Evolutionary conservation across 805 yeast species (phyloP), one percentile per base, ranked within the genome.

Genomic region (Lachancea meyersii): DNA sequence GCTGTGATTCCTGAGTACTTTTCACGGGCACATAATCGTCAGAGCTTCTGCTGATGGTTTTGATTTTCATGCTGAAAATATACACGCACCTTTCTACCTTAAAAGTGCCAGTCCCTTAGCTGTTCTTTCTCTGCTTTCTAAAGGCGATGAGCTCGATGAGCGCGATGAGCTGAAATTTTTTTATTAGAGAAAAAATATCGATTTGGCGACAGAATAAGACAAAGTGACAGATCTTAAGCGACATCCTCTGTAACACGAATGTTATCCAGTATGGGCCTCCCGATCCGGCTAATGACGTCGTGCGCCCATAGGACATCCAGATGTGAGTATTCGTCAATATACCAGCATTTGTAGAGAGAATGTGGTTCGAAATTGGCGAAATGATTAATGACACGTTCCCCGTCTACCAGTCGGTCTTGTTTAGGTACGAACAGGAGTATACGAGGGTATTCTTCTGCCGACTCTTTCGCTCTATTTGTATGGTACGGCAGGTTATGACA

Each of bases 281-380:
- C 96, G 17, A 91, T 75, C 34, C 70, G 72, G 3, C 76, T 78
- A 21, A 76, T 69, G 1, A 80, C 80, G 56, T 86, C 89, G 54
- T 75, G 79, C 0, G 97, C 91, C 98, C 98, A 91, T 11, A 89
- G 68, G 1, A 88, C 95, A 63, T 91, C 98, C 40, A 91, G 65
- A 62, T 91, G 98, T 14, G 88, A 78, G 60, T 91, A 91, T 8
- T 71, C 73, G 0, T 76, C 74, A 5, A 91, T 54, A 24, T 53
- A 56, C 50, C 64, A 57, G 17, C 61, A 57, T 16, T 60, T 58
- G 49, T 53, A 66, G 17, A 54, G 35, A 2, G 49, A 49, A 11
- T 54, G 54, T 11, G 57, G 55, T 62, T 91, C 97, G 46, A 70
- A 69, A 30, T 70, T 63, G 14, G 68, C 61, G 63, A 91, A 71